phyloP scores from a whole-genome alignment of 169 alveolate species.

The Cryptosporidium muris region DNA sequence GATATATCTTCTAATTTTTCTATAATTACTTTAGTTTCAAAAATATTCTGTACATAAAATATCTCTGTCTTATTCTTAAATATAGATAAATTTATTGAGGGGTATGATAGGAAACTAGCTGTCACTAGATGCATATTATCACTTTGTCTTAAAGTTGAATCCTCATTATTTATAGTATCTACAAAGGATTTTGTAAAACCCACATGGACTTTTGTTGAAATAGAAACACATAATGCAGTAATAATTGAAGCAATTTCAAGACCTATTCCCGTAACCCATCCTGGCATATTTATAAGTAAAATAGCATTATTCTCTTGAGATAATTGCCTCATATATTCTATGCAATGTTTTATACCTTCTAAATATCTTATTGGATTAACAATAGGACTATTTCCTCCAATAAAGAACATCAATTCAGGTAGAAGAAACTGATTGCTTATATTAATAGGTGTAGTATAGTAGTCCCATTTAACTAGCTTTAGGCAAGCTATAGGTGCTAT shows the following conservation, averaged over 20 bases:
- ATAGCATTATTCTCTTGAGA: constrained; percentile 6
- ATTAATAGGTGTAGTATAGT: neutral
- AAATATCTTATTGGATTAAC: constrained; percentile 39
- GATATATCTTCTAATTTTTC: constrained; percentile 27
- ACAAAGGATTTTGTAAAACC: constrained; percentile 46
- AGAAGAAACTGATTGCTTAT: constrained; percentile 11
- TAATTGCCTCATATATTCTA: constrained; percentile 16
- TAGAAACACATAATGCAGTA: constrained; percentile 23
- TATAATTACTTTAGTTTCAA: constrained; percentile 11
- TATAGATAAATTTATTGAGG: neutral
- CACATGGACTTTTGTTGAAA: constrained; percentile 20
- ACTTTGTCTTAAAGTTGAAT: neutral
- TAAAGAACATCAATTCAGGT: constrained; percentile 51
- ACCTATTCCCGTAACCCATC: constrained; percentile 66
- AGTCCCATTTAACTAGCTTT: constrained; percentile 43
- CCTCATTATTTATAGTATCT: neutral
- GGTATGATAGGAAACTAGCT: neutral
- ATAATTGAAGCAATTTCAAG: constrained; percentile 51
- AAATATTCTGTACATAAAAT: neutral
- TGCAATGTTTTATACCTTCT: constrained; percentile 28
- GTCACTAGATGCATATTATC: neutral
- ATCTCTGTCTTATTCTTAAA: constrained; percentile 10
- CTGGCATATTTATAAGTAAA: constrained; percentile 56
- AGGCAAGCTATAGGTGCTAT: constrained; percentile 47
- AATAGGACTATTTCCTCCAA: constrained; percentile 63